Percentiles rank a stretch among this genome's conserved stretches.
These are phyloP conservation scores for Fusarium concolor DNA, from an alignment of 2,329 filamentous ascomycete genomes.

Conservation along the genomic window DNA sequence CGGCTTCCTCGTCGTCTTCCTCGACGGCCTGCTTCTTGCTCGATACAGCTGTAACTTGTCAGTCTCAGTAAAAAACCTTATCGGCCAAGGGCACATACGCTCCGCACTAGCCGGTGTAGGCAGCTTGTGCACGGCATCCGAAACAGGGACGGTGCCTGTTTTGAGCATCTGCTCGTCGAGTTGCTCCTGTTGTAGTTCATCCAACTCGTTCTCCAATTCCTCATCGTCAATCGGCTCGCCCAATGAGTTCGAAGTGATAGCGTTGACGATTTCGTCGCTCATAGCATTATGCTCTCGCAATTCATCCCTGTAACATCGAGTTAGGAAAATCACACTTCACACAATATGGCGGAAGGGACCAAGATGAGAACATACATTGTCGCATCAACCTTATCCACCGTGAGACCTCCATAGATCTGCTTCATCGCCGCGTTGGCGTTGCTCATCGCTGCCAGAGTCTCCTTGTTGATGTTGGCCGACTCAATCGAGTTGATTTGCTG, in stretches of 20 bases:
- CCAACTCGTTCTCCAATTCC: slow-evolving; percentile 88
- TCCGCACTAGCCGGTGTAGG: slow-evolving; percentile 80
- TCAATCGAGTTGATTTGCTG: slow-evolving; percentile 97
- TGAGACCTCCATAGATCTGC: slow-evolving; percentile 89
- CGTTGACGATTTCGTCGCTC: slow-evolving; percentile 90
- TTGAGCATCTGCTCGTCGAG: slow-evolving; percentile 94
- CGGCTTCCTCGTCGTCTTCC: slow-evolving; percentile 96
- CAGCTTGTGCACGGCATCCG: slow-evolving; percentile 80
- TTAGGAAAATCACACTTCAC: slow-evolving; percentile 47
- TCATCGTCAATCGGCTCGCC: slow-evolving; percentile 82
- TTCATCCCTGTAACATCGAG: slow-evolving; percentile 74
- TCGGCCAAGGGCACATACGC: slow-evolving; percentile 66
- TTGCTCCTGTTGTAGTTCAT: slow-evolving; percentile 88
- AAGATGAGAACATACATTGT: slow-evolving; percentile 77
- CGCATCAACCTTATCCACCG: slow-evolving; percentile 92
- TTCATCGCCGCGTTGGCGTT: slow-evolving; percentile 91
- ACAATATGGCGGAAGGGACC: not conserved
- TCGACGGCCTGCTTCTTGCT: slow-evolving; percentile 61
- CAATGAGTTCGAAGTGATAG: slow-evolving; percentile 78
- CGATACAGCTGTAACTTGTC: slow-evolving; percentile 47
- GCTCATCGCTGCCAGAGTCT: slow-evolving; percentile 95
- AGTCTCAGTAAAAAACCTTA: slow-evolving; percentile 10
- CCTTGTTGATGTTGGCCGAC: slow-evolving; percentile 97
- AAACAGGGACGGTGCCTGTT: slow-evolving; percentile 85
- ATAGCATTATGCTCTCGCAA: slow-evolving; percentile 92